Conservation (phyloP, 768 basidiomycete species). For the Coprinellus micaceus region DNA sequence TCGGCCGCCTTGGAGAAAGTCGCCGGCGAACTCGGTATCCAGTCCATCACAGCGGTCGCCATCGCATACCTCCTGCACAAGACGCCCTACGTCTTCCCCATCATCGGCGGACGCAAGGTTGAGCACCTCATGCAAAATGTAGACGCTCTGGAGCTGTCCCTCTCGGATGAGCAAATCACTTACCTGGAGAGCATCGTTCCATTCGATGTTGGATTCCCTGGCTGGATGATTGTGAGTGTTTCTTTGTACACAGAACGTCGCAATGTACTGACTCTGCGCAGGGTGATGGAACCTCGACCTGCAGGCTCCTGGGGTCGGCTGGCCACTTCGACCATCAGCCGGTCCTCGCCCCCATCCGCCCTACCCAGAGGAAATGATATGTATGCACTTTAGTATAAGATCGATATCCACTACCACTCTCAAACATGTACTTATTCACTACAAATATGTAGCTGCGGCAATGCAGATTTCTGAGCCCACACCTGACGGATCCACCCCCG, state of each 20-base stretch:
- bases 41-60: constrained; percentile 44
- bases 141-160: constrained; percentile 41
- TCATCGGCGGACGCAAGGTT: constrained; percentile 47
- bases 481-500: too few species aligned
- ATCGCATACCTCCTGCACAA: constrained; percentile 55
- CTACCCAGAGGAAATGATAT: too few species aligned
- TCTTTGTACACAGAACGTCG: not conserved
- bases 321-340: not conserved
- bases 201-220: constrained; percentile 45
- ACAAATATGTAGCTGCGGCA: too few species aligned
- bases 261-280: not conserved
- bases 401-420: too few species aligned
- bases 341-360: not conserved
- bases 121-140: constrained; percentile 49
- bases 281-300: not conserved
- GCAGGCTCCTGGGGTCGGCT: not conserved
- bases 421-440: too few species aligned
- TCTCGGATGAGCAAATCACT: constrained; percentile 40
- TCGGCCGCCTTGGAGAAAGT: constrained; percentile 45
- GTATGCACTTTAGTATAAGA: too few species aligned
- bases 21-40: constrained; percentile 45
- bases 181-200: constrained; percentile 37
- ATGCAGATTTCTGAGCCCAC: too few species aligned
- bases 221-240: constrained; percentile 25
- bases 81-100: constrained; percentile 48